Conservation (phyloP, 371 early-diverging fungal genomes). For the Neoconidiobolus thromboides region DNA sequence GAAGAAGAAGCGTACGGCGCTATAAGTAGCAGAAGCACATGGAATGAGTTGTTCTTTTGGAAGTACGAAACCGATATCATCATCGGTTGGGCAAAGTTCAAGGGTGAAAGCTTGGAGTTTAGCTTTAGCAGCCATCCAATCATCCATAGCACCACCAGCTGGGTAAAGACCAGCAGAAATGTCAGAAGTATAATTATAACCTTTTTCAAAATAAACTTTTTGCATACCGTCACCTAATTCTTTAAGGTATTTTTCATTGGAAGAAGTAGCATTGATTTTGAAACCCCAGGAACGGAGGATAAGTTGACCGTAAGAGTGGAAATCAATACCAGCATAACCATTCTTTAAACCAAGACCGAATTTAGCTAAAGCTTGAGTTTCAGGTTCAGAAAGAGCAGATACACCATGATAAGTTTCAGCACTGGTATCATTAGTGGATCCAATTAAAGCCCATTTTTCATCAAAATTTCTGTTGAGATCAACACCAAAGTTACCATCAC, state of each 20-base stretch:
- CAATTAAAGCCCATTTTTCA: conserved; percentile 29
- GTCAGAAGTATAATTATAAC: neutral
- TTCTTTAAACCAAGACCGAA: conserved; percentile 20
- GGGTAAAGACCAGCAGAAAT: neutral
- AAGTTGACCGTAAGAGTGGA: conserved; percentile 27
- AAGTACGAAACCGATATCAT: neutral
- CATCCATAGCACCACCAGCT: neutral
- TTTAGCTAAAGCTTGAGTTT: conserved; percentile 22
- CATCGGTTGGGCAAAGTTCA: neutral
- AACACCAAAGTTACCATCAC: conserved; percentile 15
- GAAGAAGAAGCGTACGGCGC: neutral
- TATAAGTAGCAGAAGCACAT: neutral
- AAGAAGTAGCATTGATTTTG: conserved; percentile 10
- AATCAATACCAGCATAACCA: conserved; percentile 32
- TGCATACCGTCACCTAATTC: neutral
- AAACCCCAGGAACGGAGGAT: conserved; percentile 24
- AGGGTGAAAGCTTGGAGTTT: neutral
- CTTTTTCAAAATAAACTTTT: neutral
- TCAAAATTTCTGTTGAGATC: conserved; percentile 28
- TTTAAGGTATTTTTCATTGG: conserved; percentile 12
- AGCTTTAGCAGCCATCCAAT: neutral
- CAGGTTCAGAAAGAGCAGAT: conserved; percentile 25
- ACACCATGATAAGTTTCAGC: conserved; percentile 31
- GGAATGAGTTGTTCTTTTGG: neutral
- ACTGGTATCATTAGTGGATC: conserved; percentile 21